Evolutionary conservation across 2,329 filamentous ascomycete genomes (phyloP).

Genomic region (Ceratocystis alfenasii): DNA sequence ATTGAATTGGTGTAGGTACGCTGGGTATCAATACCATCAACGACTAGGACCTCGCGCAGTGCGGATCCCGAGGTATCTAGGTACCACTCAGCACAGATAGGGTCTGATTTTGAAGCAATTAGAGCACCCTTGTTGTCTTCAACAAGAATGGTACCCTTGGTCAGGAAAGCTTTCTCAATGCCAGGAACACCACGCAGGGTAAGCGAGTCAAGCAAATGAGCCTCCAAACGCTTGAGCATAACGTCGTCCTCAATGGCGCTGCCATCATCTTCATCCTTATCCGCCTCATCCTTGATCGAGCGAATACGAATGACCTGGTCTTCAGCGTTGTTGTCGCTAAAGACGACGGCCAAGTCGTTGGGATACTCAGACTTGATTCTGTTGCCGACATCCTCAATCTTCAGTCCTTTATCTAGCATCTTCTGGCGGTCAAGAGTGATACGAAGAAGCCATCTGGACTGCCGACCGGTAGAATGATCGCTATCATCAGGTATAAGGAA

Average conservation of each 20-base stretch:
- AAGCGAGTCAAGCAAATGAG: constrained; percentile 79
- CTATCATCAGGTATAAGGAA: constrained; percentile 83
- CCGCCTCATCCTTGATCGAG: constrained; percentile 56
- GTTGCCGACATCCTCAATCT: constrained; percentile 78
- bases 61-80: constrained; percentile 88
- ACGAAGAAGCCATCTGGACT: constrained; percentile 92
- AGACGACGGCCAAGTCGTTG: constrained; percentile 78
- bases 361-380: constrained; percentile 84
- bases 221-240: constrained; percentile 83
- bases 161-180: constrained; percentile 86
- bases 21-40: constrained; percentile 75
- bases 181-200: constrained; percentile 83
- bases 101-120: constrained; percentile 59
- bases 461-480: constrained; percentile 49
- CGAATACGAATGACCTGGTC: constrained; percentile 89
- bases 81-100: constrained; percentile 80
- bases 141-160: constrained; percentile 61
- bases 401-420: constrained; percentile 86
- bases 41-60: constrained; percentile 68
- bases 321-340: constrained; percentile 96
- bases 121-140: constrained; percentile 59
- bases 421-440: constrained; percentile 88
- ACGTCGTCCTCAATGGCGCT: constrained; percentile 69
- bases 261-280: constrained; percentile 64
- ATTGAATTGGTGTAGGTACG: constrained; percentile 93